phyloP scores from a whole-genome alignment of 176 grass and related monocot species.

The Hordeum marinum region DNA sequence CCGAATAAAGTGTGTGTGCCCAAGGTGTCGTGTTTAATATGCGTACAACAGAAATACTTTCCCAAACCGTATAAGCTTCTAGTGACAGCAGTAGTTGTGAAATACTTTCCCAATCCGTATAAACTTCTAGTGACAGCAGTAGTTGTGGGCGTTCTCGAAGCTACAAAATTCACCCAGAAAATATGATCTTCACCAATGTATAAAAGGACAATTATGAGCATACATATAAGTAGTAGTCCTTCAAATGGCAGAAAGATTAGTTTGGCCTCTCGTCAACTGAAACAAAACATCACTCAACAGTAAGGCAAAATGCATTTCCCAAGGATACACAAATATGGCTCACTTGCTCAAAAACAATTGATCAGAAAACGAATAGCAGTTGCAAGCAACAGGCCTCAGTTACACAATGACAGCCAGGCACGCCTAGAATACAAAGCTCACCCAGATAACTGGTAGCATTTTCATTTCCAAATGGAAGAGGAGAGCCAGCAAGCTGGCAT shows the following conservation, averaged over 20 bases:
- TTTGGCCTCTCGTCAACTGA: neutral
- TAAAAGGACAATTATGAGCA: neutral
- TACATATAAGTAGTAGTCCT: neutral
- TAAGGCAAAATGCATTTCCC: neutral
- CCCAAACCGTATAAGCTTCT: too few relatives aligned
- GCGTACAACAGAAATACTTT: too few relatives aligned
- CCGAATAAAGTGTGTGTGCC: too few relatives aligned
- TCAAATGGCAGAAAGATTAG: neutral
- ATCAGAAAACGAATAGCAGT: neutral
- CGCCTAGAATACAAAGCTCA: conserved; percentile 41
- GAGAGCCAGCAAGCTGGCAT: conserved; percentile 26
- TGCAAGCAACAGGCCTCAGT: conserved; percentile 30
- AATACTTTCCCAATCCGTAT: too few relatives aligned
- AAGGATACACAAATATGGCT: neutral
- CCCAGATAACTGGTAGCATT: conserved; percentile 8
- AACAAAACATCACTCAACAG: neutral
- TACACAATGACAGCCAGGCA: conserved; percentile 14
- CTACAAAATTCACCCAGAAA: neutral
- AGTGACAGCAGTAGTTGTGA: too few relatives aligned
- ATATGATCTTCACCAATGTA: neutral
- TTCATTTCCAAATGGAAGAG: conserved; percentile 16
- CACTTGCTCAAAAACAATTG: conserved; percentile 9
- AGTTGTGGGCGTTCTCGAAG: too few relatives aligned
- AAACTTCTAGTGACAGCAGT: too few relatives aligned
- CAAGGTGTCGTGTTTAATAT: too few relatives aligned